Base-by-base conservation (phyloP, 495 filamentous ascomycete genomes). In the Cercophora scortea region DNA sequence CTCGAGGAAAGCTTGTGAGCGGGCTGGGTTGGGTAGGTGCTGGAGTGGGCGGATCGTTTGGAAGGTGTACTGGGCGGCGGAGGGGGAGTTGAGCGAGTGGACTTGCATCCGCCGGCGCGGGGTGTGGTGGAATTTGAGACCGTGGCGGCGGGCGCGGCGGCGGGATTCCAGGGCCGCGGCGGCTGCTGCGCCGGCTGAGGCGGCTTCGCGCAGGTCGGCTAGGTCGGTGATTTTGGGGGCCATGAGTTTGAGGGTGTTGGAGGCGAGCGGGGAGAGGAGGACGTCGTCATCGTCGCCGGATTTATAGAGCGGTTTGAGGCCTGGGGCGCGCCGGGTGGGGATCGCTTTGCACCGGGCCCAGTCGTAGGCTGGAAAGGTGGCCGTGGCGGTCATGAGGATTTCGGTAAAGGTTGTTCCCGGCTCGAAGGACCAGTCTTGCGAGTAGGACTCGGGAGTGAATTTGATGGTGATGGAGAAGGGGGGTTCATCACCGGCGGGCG, bases 41-140 rank as follows among this genome's bases (percentile, higher is more conserved):
- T 80, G 67, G 1, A 96, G 83, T 2, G 89, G 88, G 13, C 83
- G 79, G 25, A 95, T 66, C 9, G 79, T 80, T 61, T 81, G 78
- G 78, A 98, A 98, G 9, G 86, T 94, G 76, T 95, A 94, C 54
- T 71, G 74, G 42, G 66, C 63, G 60, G 83, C 78, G 36, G 79
- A 79, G 39, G 75, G 66, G 44, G 60, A 38, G 36, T 7, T 8
- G 36, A 38, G 13, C 3, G 13, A 38, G 36, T 38, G 36, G 2
- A 11, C 10, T 39, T 38, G 48, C 8, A 3, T 4, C 6, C 4
- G 43, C 16, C 43, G 57, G 57, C 38, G 58, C 61, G 52, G 19
- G 32, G 8, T 17, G 32, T 32, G 11, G 34, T 9, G 46, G 46
- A 2, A 16, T 66, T 55, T 41, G 54, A 49, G 41, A 65, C 59